Evolutionary conservation across 768 basidiomycete species (phyloP).

Genomic region (Boletus sp.): DNA sequence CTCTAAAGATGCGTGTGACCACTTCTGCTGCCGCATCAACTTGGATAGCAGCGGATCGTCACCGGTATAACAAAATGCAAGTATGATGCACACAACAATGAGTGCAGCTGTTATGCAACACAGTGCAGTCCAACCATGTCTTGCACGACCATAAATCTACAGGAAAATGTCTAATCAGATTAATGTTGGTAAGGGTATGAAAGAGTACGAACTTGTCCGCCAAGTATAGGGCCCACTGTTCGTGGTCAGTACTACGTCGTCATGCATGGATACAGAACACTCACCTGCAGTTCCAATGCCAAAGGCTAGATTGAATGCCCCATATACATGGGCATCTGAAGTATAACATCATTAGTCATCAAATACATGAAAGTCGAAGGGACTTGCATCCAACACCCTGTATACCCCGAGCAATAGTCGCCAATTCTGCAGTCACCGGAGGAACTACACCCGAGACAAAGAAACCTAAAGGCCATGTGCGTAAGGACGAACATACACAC

Average conservation of each 20-base stretch:
- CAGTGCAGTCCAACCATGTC: constrained; percentile 58
- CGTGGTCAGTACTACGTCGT: constrained; percentile 1
- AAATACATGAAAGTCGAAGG: neutral
- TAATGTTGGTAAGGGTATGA: neutral
- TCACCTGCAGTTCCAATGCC: constrained; percentile 61
- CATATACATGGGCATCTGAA: constrained; percentile 71
- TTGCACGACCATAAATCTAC: constrained; percentile 58
- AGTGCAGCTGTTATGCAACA: constrained; percentile 47
- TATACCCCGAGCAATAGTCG: constrained; percentile 51
- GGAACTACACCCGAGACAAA: constrained; percentile 58
- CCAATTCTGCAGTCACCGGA: constrained; percentile 65
- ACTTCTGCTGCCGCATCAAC: constrained; percentile 21
- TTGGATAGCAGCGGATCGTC: constrained; percentile 38
- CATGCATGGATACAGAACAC: constrained; percentile 15
- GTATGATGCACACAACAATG: constrained; percentile 35
- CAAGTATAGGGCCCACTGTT: constrained; percentile 66
- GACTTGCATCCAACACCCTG: constrained; percentile 67
- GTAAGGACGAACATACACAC: neutral
- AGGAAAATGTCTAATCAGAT: constrained; percentile 2
- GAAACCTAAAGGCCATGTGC: constrained; percentile 42
- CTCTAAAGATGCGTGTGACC: constrained; percentile 9
- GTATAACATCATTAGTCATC: neutral
- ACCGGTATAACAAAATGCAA: constrained; percentile 50
- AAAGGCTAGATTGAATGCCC: constrained; percentile 69
- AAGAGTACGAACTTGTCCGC: constrained; percentile 52